Evolutionary conservation across 2,329 filamentous ascomycete species (phyloP), one percentile per base, ranked within the genome.

Genomic region (Eurotiales sp.): DNA sequence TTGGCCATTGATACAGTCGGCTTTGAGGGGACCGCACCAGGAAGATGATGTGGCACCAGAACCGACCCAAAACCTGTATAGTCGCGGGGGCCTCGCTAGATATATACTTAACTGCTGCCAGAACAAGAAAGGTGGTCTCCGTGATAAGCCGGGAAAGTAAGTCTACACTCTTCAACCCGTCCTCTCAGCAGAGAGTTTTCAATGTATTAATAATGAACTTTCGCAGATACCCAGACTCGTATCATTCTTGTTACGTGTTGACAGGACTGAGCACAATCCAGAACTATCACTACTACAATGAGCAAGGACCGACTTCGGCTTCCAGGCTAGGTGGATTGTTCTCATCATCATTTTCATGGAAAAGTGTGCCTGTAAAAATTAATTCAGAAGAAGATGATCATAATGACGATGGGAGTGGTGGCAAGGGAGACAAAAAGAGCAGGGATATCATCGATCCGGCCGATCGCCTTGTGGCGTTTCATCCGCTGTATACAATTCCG

Each of bases 41-140:
- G 56, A 59, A 39, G 47, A 59, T 25, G 55, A 55, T 19, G 55
- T 57, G 40, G 55, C 59, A 5, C 54, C 61, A 12, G 55, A 58
- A 14, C 54, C 61, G 49, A 57, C 61, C 22, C 60, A 66, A 41
- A 69, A 64, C 55, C 63, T 75, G n/a, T 96, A 90, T 78, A 91
- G 85, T 68, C 84, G 89, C 48, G 86, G 93, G 63, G 93, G 88
- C 6, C 74, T 97, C 60, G 86, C 89, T 50, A 81, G 92, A 56
- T 99, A 97, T 69, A 93, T 97, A 55, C 77, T 97, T 12, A 84
- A 82, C 59, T 96, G 91, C 65, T 93, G 90, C 62, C 93, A 97
- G 64, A 73, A 73, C 64, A 85, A 88, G 53, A 76, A 81, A 54
- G 92, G 92, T 49, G 93, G 93, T 1, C 76, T 99, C 69, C 81